Base-by-base conservation (phyloP, 2,329 filamentous ascomycete genomes). In the Penicillium sp. region DNA sequence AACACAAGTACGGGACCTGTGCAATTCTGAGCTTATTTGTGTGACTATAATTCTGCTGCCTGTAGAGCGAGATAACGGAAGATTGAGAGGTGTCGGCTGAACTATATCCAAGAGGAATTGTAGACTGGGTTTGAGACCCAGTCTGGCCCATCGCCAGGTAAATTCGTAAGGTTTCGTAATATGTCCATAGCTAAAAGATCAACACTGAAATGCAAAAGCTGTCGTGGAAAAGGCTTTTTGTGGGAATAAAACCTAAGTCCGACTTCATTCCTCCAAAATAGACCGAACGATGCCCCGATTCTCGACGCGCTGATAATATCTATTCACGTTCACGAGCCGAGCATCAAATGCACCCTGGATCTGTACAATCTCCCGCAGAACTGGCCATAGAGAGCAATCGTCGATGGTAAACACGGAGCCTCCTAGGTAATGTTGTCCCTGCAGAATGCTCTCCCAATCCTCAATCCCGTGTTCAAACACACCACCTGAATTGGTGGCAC, bases 321-420 rank as follows among this genome's bases (percentile, higher is more conserved):
- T 65, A 8, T 61, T 54, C 21, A 78, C 49, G 18, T 65, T 65
- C 18, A 68, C 69, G 46, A 72, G 74, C 4, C 52, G 50, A 57
- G 59, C 4, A 64, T 65, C 38, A 68, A 60, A 10, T 54, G 48
- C 6, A 50, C 65, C 35, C 53, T 68, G 21, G 1, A 52, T 57
- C n/a, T 63, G 60, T 29, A 71, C 63, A 18, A 77, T 72, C 29
- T 75, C 69, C 45, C 70, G 60, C 8, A 78, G 52, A 2, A 78
- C 65, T 2, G 76, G 73, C 76, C 76, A 78, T 37, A 78, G 65
- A 2, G 72, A 67, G 53, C 75, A 77, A 56, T 78, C 76, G 46
- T 76, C 76, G 32, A 77, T 68, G 2, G 67, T 67, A 48, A 77
- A 71, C 1, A 60, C 48, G 4, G 62, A 53, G 2, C 75, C 75